Base-by-base conservation (phyloP, 2,329 filamentous ascomycete genomes). In the Fusarium beomiforme region DNA sequence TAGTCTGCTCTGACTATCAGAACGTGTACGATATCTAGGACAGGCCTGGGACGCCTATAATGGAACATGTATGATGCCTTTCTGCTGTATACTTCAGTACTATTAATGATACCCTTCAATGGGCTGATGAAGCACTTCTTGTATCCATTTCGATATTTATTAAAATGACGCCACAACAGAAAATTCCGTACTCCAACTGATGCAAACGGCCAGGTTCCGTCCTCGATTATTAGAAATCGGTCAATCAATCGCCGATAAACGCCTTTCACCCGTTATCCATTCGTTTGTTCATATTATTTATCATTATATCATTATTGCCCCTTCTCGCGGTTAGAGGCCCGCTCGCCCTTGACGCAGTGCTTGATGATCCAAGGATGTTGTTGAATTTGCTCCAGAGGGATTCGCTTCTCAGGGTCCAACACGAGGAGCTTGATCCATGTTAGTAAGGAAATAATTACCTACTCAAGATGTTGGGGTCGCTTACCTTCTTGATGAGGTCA, bases 361-460 rank as follows among this genome's bases (percentile, higher is more conserved):
- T 98, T 98, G 74, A 98, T 81, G 77, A 99, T 97, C 96, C 96
- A 99, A 21, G 96, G 95, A 80, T 98, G 96, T 56, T 87, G 87
- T 81, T 95, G 91, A 39, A 98, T 92, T 64, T 97, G 91, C 19
- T 97, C 94, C 14, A 99, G 88, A 6, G 94, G 89, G 75, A 99
- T 93, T 72, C 96, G 88, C 86, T 97, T 97, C 78, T 97, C 94
- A 0, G 96, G 96, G 78, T 98, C 94, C 60, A 98, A 87, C 23
- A 98, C 94, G 44, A 99, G 89, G 41, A 97, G 85, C 93, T 93
- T 81, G 50, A 23, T n/a, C 49, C n/a, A 47, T 62, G 71, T 80
- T 62, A 81, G 77, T 57, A 50, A 21, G n/a, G 4, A n/a, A 44
- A 29, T 37, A 33, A n/a, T n/a, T 26, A 8, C 19, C 29, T 13